phyloP scores from a whole-genome alignment of 805 yeast genomes.

The Wickerhamomyces silvicola region DNA sequence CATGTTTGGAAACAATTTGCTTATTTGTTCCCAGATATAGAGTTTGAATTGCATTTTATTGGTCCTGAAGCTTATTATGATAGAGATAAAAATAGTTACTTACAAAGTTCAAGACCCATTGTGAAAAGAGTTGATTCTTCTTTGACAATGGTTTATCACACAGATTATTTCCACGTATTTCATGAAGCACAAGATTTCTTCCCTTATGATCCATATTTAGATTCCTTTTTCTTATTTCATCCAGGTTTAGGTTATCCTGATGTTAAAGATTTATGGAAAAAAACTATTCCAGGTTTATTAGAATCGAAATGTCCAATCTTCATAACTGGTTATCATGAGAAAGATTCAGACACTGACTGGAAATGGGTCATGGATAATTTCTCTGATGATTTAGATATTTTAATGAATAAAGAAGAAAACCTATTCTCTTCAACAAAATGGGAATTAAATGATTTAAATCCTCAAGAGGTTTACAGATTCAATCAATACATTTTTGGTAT shows the following conservation, averaged over 20 bases:
- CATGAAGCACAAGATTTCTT: constrained; percentile 92
- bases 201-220: constrained; percentile 97
- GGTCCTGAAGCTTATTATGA: constrained; percentile 91
- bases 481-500: constrained; percentile 86
- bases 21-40: constrained; percentile 73
- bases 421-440: constrained; percentile 82
- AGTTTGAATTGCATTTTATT: constrained; percentile 82
- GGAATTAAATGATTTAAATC: constrained; percentile 88
- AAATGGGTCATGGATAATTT: constrained; percentile 61
- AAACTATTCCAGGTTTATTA: constrained; percentile 76
- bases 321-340: constrained; percentile 82
- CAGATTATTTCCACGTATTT: constrained; percentile 84
- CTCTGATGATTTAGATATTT: constrained; percentile 70
- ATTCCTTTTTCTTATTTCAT: constrained; percentile 88
- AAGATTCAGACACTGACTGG: constrained; percentile 65
- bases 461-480: constrained; percentile 89
- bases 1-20: constrained; percentile 94
- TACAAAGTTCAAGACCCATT: constrained; percentile 56
- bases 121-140: constrained; percentile 69
- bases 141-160: constrained; percentile 71
- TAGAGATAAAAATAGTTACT: constrained; percentile 55
- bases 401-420: constrained; percentile 70
- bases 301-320: constrained; percentile 92
- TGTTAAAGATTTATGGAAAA: constrained; percentile 72
- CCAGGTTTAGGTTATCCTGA: constrained; percentile 90